phyloP scores from a whole-genome alignment of 108 stramenopile genomes.

The Pseudonitzschia multiseries region DNA sequence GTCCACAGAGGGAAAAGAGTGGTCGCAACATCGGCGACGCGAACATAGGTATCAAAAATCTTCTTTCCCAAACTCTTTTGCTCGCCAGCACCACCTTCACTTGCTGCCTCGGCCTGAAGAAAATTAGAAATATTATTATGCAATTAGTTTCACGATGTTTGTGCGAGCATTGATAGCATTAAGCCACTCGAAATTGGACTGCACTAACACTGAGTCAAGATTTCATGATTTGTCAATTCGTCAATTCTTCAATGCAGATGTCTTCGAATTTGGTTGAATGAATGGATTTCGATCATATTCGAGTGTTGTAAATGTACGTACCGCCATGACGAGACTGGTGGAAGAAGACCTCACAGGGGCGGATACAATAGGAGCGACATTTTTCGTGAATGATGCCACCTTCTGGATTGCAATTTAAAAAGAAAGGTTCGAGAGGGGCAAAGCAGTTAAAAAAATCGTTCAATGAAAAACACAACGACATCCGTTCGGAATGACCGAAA shows the following conservation, averaged over 20 bases:
- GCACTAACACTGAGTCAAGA: no score
- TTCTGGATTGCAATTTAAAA: neutral
- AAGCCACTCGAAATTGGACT: no score
- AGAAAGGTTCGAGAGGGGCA: no score
- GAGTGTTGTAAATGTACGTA: constrained; percentile 3
- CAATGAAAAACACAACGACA: no score
- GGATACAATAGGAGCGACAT: neutral
- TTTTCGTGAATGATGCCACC: neutral
- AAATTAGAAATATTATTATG: neutral
- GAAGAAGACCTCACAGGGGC: neutral
- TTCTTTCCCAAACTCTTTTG: constrained; percentile 42
- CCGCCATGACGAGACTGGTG: constrained; percentile 17
- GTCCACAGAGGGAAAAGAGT: constrained; percentile 95
- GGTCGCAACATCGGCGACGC: constrained; percentile 81
- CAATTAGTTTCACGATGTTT: neutral
- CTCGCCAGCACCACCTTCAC: constrained; percentile 6
- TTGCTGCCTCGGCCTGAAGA: neutral
- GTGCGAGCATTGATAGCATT: neutral
- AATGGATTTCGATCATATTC: neutral
- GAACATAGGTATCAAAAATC: constrained; percentile 83
- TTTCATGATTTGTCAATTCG: no score
- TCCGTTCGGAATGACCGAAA: no score
- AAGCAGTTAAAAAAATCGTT: neutral
- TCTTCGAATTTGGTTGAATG: no score
- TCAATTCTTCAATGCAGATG: no score